A percentile compares a stretch with the other conserved stretches of the same genome.
These are phyloP conservation scores for Cucurbita maxima DNA, from an alignment of 306 rosid species.

Conservation along the genomic window DNA sequence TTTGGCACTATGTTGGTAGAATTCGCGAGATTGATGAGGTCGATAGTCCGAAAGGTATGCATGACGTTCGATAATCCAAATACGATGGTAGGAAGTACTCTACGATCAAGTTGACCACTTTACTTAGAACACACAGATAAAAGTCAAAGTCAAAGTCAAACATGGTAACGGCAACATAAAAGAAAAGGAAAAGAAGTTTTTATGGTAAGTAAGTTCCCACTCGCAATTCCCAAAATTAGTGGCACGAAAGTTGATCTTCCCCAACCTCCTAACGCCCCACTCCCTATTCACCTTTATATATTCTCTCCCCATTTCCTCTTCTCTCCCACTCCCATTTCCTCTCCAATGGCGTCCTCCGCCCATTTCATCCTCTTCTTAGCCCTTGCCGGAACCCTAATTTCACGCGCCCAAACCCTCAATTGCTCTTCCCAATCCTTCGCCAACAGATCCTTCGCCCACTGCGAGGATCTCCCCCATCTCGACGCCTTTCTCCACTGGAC, in stretches of 20 bases:
- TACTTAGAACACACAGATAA: too few relatives aligned
- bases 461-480: conserved; percentile 37
- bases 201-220: neutral
- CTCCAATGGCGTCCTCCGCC: conserved; percentile 5
- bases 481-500: conserved; percentile 42
- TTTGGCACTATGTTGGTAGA: too few relatives aligned
- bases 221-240: neutral
- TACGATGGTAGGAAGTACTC: too few relatives aligned
- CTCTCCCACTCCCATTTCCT: neutral
- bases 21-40: too few relatives aligned
- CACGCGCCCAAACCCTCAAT: conserved; percentile 18
- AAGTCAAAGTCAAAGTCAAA: neutral
- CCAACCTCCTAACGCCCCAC: neutral
- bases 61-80: too few relatives aligned
- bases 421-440: conserved; percentile 35
- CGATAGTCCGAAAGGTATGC: too few relatives aligned
- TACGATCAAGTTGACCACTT: too few relatives aligned
- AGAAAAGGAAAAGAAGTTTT: neutral
- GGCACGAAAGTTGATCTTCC: neutral
- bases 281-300: neutral
- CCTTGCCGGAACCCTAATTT: neutral
- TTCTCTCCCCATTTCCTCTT: neutral
- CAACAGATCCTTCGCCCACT: conserved; percentile 21
- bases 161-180: neutral
- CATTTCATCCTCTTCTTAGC: neutral